Conservation (phyloP, 805 yeast genomes). For the Wickerhamiella vanderwaltii region DNA sequence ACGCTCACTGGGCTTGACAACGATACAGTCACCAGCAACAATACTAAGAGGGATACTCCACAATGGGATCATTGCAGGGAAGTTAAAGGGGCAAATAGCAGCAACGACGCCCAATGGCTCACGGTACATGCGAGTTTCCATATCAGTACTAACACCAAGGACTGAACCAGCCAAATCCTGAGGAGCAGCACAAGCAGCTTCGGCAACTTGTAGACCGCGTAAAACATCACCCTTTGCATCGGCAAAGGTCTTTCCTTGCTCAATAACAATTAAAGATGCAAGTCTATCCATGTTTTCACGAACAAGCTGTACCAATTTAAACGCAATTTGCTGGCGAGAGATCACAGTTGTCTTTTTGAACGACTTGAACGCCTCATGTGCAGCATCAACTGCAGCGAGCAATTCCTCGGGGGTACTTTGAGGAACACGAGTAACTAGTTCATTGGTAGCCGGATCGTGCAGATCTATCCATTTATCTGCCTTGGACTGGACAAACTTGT, state of each 20-base stretch:
- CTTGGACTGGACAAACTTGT: slow-evolving; percentile 38
- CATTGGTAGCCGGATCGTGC: slow-evolving; percentile 64
- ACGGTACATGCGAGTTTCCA: slow-evolving; percentile 69
- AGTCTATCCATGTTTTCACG: slow-evolving; percentile 55
- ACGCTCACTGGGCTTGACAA: slow-evolving; percentile 58
- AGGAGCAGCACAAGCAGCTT: slow-evolving; percentile 56
- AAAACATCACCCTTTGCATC: slow-evolving; percentile 68
- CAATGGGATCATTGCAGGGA: slow-evolving; percentile 74
- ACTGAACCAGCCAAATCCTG: slow-evolving; percentile 47
- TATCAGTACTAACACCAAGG: slow-evolving; percentile 56
- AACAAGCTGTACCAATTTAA: slow-evolving; percentile 53
- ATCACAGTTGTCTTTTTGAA: slow-evolving; percentile 43
- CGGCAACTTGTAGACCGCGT: slow-evolving; percentile 69
- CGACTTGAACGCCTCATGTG: slow-evolving; percentile 45
- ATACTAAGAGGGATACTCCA: slow-evolving; percentile 54
- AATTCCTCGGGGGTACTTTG: slow-evolving; percentile 58
- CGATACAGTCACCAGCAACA: slow-evolving; percentile 63
- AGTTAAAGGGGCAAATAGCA: slow-evolving; percentile 69
- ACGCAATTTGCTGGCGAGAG: slow-evolving; percentile 49
- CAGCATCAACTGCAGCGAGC: slow-evolving; percentile 51
- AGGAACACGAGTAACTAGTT: slow-evolving; percentile 55
- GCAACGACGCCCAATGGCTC: slow-evolving; percentile 62
- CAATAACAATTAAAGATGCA: slow-evolving; percentile 51
- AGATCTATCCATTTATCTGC: slow-evolving; percentile 53
- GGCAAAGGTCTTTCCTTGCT: slow-evolving; percentile 66